Percentiles rank a stretch among this genome's conserved stretches.
Conservation (phyloP, 2,329 filamentous ascomycete species). For the Trichothecium sympodiale region DNA sequence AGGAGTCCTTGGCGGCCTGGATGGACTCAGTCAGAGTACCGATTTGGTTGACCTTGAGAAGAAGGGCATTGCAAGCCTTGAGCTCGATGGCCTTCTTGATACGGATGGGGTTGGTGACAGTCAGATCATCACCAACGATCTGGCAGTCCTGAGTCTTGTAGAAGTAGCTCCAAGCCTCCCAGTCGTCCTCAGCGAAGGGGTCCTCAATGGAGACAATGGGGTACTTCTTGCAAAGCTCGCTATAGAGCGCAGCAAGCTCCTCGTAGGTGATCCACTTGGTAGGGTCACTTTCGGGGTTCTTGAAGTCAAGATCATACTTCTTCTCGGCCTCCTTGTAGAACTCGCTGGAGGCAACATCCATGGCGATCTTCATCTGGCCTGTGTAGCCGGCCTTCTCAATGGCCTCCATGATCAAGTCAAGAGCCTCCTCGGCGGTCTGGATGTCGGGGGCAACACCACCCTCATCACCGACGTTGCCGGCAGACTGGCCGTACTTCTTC, state of each 20-base stretch:
- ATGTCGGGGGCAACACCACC: conserved; percentile 99
- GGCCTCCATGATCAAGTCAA: conserved; percentile 87
- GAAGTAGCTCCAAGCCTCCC: conserved; percentile 99
- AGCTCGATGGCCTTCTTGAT: conserved; percentile 99
- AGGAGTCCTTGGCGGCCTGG: conserved; percentile 98
- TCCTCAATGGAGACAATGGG: conserved; percentile 98
- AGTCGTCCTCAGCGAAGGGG: conserved; percentile 98
- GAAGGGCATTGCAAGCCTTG: conserved; percentile 95
- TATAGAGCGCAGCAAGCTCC: conserved; percentile 88
- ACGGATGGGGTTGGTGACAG: conserved; percentile 95
- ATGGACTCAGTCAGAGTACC: conserved; percentile 98
- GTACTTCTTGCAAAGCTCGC: conserved; percentile 82
- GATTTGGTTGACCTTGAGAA: conserved; percentile 99
- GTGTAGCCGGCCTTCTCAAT: conserved; percentile 95
- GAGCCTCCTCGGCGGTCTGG: conserved; percentile 90
- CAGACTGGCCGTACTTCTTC: conserved; percentile 99
- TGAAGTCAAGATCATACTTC: conserved; percentile 99
- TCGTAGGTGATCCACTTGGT: conserved; percentile 98
- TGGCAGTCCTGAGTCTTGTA: conserved; percentile 98
- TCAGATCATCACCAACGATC: conserved; percentile 97
- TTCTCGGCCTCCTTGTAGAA: conserved; percentile 97
- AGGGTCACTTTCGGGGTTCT: conserved; percentile 96
- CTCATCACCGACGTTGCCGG: conserved; percentile 98
- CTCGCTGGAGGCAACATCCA: conserved; percentile 98
- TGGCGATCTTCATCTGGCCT: conserved; percentile 93